A percentile compares a stretch with the other conserved stretches of the same genome.
These are phyloP conservation scores for Talaromyces sp. DNA, from an alignment of 2,329 filamentous ascomycete species.

Conservation along the genomic window DNA sequence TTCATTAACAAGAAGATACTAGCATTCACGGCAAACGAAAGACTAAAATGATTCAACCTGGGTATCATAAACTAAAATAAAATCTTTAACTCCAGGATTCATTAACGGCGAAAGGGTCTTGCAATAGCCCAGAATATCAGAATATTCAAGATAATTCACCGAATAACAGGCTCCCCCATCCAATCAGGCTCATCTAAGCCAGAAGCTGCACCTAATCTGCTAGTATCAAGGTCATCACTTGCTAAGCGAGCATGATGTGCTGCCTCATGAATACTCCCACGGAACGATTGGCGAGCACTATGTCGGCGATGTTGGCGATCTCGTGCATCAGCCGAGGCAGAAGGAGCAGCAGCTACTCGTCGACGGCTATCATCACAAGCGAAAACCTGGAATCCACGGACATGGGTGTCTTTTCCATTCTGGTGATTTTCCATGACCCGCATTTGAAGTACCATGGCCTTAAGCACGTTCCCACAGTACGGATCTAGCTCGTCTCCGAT, in stretches of 20 bases:
- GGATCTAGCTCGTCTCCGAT: constrained; percentile 33
- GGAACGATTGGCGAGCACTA: constrained; percentile 34
- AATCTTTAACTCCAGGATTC: constrained; percentile 2
- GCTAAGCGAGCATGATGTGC: constrained; percentile 21
- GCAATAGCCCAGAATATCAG: too few relatives aligned
- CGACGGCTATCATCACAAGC: constrained; percentile 50
- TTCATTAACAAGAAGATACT: too few relatives aligned
- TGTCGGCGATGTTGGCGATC: constrained; percentile 32
- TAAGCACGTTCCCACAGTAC: constrained; percentile 71
- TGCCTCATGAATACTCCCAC: constrained; percentile 27
- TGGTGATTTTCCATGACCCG: constrained; percentile 95
- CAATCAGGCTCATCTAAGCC: constrained; percentile 50
- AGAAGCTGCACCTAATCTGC: constrained; percentile 23
- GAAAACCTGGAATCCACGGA: constrained; percentile 88
- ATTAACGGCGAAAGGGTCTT: background rate
- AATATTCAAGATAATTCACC: constrained; percentile 33
- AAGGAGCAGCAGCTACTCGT: constrained; percentile 31
- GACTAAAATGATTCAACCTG: constrained; percentile 6
- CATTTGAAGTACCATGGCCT: constrained; percentile 88
- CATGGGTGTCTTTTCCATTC: constrained; percentile 98
- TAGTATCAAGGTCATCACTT: constrained; percentile 30
- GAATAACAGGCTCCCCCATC: constrained; percentile 54
- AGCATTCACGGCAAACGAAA: background rate
- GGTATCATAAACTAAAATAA: constrained; percentile 26
- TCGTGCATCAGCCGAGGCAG: constrained; percentile 37